These are phyloP conservation scores for Tolypocladium pustulatum DNA, from an alignment of 2,329 filamentous ascomycete genomes.

Conservation along the genomic window DNA sequence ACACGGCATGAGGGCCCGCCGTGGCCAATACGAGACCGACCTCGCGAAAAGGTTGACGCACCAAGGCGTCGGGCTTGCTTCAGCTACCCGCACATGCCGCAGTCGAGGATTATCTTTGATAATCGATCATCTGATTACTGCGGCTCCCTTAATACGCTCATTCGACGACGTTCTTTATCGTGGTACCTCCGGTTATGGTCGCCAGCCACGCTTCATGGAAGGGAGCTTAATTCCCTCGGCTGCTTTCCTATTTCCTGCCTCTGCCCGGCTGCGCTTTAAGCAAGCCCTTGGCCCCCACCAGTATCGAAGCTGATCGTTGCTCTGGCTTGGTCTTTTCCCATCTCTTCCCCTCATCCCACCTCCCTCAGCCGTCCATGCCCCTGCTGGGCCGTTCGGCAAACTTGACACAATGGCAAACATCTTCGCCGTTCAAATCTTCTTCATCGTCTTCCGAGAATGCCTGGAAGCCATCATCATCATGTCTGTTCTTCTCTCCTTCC, in stretches of 20 bases:
- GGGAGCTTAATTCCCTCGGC: neutral
- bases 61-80: neutral
- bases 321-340: neutral
- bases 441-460: constrained; percentile 72
- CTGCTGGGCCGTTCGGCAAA: neutral
- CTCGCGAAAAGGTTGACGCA: neutral
- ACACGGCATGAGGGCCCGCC: neutral
- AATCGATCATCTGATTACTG: neutral
- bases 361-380: neutral
- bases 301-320: neutral
- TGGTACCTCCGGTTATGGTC: neutral
- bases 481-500: constrained; percentile 47
- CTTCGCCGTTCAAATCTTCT: constrained; percentile 68
- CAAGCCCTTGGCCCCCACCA: neutral
- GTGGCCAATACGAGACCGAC: neutral
- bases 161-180: neutral
- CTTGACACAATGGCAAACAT: constrained; percentile 32
- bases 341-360: neutral
- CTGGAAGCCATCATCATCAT: constrained; percentile 71
- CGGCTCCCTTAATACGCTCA: neutral
- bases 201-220: neutral
- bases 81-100: neutral
- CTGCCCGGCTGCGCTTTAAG: neutral
- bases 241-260: neutral
- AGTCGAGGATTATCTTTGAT: no score